phyloP scores from a whole-genome alignment of 2,329 filamentous ascomycete genomes.

The Hypoxylon sp. region DNA sequence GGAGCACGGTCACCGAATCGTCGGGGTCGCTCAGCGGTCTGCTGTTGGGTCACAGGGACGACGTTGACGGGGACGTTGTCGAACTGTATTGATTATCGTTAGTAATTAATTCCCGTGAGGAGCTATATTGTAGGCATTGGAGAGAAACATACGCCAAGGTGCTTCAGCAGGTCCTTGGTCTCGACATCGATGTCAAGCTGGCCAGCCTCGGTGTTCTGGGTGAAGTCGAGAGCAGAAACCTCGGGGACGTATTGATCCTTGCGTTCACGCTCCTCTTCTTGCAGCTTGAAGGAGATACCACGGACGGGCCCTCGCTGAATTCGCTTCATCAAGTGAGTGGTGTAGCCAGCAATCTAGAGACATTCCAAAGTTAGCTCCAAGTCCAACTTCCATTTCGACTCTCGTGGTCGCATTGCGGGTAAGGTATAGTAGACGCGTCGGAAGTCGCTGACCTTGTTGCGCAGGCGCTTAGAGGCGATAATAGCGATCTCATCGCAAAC shows the following conservation, averaged over 20 bases:
- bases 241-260: slow-evolving; percentile 99
- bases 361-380: slow-evolving; percentile 31
- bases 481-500: slow-evolving; percentile 99
- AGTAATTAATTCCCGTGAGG: slow-evolving; percentile 44
- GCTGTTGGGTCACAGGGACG: slow-evolving; percentile 88
- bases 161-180: slow-evolving; percentile 99
- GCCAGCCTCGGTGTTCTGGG: slow-evolving; percentile 92
- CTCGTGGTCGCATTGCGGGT: slow-evolving; percentile 1
- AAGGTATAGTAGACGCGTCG: not conserved
- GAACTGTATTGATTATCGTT: slow-evolving; percentile 74
- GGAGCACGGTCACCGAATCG: slow-evolving; percentile 78
- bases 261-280: slow-evolving; percentile 99
- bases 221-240: slow-evolving; percentile 98
- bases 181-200: slow-evolving; percentile 95
- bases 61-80: slow-evolving; percentile 98
- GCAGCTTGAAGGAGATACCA: slow-evolving; percentile 99
- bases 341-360: slow-evolving; percentile 92
- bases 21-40: slow-evolving; percentile 84
- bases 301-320: slow-evolving; percentile 99
- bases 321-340: slow-evolving; percentile 99
- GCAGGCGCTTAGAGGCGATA: slow-evolving; percentile 98
- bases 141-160: slow-evolving; percentile 86
- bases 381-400: slow-evolving; percentile 13
- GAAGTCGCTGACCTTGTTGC: slow-evolving; percentile 86
- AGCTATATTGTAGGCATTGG: not conserved